Evolutionary conservation across 2,329 filamentous ascomycete genomes (phyloP), one percentile per base, ranked within the genome.

Genomic region (Claviceps citrina): DNA sequence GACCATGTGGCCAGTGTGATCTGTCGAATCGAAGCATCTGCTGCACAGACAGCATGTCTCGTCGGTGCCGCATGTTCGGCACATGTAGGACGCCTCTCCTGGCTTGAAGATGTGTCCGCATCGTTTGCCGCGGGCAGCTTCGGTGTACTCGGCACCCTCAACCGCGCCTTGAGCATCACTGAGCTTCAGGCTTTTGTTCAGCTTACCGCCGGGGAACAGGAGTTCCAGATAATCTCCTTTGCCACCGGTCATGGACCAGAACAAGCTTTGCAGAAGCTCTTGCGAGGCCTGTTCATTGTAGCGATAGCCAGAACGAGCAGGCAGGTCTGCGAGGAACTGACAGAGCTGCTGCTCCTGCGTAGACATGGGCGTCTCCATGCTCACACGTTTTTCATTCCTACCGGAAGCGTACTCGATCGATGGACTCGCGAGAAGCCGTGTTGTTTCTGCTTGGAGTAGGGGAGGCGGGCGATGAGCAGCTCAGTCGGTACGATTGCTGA

Each of bases 71-170:
- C 91, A 98, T 8, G 89, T 96, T 51, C 86, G 82, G 68, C 91
- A 98, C 51, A 81, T 74, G 59, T 96, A 98, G 43, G 85, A 89
- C 42, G 86, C 87, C 65, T 98, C 91, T 38, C 89, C 91, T 12
- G 76, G 72, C 62, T 89, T 89, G 70, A 98, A 94, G 46, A 98
- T 96, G 65, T 98, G 93, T 4, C 91, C 93, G 58, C 91, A 98
- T 35, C 86, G 80, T 61, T 93, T 93, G 41, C 93, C 91, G 49
- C 85, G 77, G 12, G 91, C 91, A 6, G 83, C 81, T 49, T 89
- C 82, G 16, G 85, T 91, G 57, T 96, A 98, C 59, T 98, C 93
- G 25, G 89, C 85, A 9, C 91, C 89, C 54, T 94, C 86, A 43
- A 85, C 71, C n/a, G 84, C 84, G 15, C 87, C 89, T 56, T 98